Evolutionary conservation across 371 early-diverging fungal species (phyloP).

Genomic region (Mortierella sp.): DNA sequence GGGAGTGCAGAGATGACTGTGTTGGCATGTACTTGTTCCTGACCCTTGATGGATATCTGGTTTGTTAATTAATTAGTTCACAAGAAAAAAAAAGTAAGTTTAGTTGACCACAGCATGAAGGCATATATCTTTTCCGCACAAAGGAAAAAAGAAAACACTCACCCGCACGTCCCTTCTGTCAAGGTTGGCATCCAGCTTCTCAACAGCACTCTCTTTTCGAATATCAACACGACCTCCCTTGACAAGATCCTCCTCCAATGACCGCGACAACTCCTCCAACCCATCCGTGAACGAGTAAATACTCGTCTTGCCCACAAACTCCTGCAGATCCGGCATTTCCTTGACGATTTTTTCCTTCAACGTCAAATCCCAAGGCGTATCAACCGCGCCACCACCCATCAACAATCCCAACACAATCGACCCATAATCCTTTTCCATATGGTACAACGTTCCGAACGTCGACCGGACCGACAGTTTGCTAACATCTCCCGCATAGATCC

Average conservation of each 20-base stretch:
- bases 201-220: slow-evolving; percentile 58
- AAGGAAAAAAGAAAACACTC: slow-evolving; percentile 1
- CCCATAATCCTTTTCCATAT: slow-evolving; percentile 76
- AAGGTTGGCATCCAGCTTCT: slow-evolving; percentile 49
- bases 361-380: slow-evolving; percentile 49
- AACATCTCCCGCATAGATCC: slow-evolving; percentile 94
- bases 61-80: neutral
- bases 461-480: slow-evolving; percentile 81
- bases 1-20: slow-evolving; percentile 84
- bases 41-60: slow-evolving; percentile 55
- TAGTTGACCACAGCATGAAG: neutral
- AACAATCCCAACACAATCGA: slow-evolving; percentile 69
- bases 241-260: slow-evolving; percentile 65
- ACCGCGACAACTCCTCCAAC: slow-evolving; percentile 77
- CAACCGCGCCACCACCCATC: slow-evolving; percentile 56
- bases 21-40: slow-evolving; percentile 55
- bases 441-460: slow-evolving; percentile 76
- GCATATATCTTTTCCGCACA: neutral
- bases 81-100: too few relatives aligned
- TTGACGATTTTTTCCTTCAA: slow-evolving; percentile 58
- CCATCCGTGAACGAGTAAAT: slow-evolving; percentile 89
- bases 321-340: slow-evolving; percentile 70
- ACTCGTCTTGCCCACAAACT: slow-evolving; percentile 71
- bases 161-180: slow-evolving; percentile 57
- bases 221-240: slow-evolving; percentile 68